Conservation (phyloP, 768 basidiomycete genomes). For the Lyophyllum atratum region DNA sequence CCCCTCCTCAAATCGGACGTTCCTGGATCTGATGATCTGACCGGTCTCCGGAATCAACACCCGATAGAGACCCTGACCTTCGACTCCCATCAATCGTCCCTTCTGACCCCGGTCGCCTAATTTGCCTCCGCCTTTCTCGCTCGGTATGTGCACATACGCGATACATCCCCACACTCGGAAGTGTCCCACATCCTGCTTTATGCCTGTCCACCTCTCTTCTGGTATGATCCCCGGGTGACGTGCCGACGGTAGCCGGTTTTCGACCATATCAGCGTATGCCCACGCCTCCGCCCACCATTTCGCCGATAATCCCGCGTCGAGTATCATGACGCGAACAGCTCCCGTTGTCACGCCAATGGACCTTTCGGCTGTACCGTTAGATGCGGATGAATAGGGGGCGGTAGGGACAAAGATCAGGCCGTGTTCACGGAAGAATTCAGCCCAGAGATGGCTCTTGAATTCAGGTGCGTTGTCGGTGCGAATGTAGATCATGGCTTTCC, state of each 20-base stretch:
- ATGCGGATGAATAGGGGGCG: neutral
- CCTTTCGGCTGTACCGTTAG: neutral
- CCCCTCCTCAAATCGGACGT: slow-evolving; percentile 19
- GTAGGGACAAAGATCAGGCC: neutral
- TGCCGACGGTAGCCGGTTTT: slow-evolving; percentile 11
- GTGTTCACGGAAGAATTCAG: neutral
- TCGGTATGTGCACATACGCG: slow-evolving; percentile 11
- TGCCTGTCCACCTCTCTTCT: slow-evolving; percentile 11
- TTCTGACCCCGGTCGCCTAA: neutral
- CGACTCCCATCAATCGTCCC: slow-evolving; percentile 9
- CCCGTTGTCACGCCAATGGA: neutral
- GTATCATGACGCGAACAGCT: neutral
- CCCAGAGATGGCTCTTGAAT: neutral
- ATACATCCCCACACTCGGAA: neutral
- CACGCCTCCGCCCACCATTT: slow-evolving; percentile 10
- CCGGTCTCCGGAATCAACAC: slow-evolving; percentile 15
- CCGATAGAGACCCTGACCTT: slow-evolving; percentile 11
- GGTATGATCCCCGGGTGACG: slow-evolving; percentile 2
- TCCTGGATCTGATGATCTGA: neutral
- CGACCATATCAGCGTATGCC: neutral
- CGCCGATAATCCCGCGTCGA: neutral
- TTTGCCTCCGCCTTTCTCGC: slow-evolving; percentile 12
- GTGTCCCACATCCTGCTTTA: neutral
- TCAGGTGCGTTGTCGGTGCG: neutral
- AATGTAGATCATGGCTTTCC: neutral